Conservation (phyloP, 129 eudicot genomes). For the Ambrosia artemisiifolia region DNA sequence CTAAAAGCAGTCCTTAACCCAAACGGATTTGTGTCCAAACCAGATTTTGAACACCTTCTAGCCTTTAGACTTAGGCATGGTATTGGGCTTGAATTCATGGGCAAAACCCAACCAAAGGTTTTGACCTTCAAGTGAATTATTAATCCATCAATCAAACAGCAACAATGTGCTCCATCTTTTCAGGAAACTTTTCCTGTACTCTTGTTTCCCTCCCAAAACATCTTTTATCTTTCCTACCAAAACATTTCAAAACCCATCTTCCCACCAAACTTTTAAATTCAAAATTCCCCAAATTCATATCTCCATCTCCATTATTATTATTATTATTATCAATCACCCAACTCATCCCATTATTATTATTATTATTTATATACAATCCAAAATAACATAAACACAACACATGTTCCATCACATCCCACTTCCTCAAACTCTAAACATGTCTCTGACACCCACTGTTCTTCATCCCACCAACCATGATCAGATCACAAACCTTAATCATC, state of each 20-base stretch:
- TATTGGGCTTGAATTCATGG: too few species aligned
- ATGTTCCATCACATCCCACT: slow-evolving; percentile 11
- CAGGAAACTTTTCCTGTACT: not conserved
- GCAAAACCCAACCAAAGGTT: too few species aligned
- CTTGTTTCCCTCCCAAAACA: not conserved
- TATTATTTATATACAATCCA: slow-evolving; percentile 2
- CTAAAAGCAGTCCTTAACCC: too few species aligned
- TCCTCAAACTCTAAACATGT: slow-evolving; percentile 28
- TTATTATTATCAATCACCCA: not conserved
- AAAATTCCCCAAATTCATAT: slow-evolving; percentile 13
- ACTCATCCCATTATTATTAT: too few species aligned
- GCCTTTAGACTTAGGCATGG: too few species aligned
- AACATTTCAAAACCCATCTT: not conserved
- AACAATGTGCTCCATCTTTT: not conserved
- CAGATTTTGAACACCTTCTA: too few species aligned
- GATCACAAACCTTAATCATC: slow-evolving; percentile 5
- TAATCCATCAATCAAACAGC: too few species aligned
- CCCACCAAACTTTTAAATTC: slow-evolving; percentile 32
- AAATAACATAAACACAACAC: too few species aligned
- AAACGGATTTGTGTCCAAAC: too few species aligned
- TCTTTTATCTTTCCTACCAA: not conserved
- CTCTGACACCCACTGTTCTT: slow-evolving; percentile 19
- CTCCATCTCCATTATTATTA: not conserved
- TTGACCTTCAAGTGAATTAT: too few species aligned
- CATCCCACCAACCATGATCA: slow-evolving; percentile 18